Base-by-base conservation (phyloP, 371 early-diverging fungal species). In the Blakeslea trispora region DNA sequence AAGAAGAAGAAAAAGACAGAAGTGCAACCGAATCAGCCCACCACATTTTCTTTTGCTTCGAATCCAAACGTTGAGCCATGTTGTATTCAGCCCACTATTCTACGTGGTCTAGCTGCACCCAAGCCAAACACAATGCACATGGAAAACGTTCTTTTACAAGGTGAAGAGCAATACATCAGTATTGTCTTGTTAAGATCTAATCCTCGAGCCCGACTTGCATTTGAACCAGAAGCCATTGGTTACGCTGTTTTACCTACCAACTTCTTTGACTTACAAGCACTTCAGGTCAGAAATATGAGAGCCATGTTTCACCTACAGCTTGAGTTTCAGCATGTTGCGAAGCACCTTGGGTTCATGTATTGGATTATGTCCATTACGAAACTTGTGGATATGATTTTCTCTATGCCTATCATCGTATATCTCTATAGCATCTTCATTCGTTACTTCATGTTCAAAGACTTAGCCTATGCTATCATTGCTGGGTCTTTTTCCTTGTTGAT, bases 191-290 rank as follows among this genome's bases (percentile, higher is more conserved):
- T 79, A 21, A 64, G 65, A 35, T 79, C 80, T 1, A 69, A 72
- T 46, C 77, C 80, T 5, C 50, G 63, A 1, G 73, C 69, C 45
- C 68, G 67, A 1, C 56, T 79, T 19, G 80, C 71, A 24, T 79
- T 79, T 43, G 80, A 79, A 50, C 75, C 80, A 1, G 75, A 73
- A 49, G 76, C 80, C 3, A 65, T 76, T 28, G 77, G 67, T 7
- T 76, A 74, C 47, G 59, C 71, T 9, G 74, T 70, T 0, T 21
- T 79, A 9, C 80, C 80, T 1, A 71, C 72, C 17, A 64, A 70
- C 11, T 69, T 74, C 19, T 67, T 66, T 43, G 65, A 68, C 11
- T 52, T 79, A 0, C 80, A 79, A 31, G 80, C 64, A 0, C 66
- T 72, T 6, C 69, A 71, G 40, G 63, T 59, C 9, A 68, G 80